phyloP scores from a whole-genome alignment of 1,284 basidiomycete genomes.

The Ceratobasidium papillatum region DNA sequence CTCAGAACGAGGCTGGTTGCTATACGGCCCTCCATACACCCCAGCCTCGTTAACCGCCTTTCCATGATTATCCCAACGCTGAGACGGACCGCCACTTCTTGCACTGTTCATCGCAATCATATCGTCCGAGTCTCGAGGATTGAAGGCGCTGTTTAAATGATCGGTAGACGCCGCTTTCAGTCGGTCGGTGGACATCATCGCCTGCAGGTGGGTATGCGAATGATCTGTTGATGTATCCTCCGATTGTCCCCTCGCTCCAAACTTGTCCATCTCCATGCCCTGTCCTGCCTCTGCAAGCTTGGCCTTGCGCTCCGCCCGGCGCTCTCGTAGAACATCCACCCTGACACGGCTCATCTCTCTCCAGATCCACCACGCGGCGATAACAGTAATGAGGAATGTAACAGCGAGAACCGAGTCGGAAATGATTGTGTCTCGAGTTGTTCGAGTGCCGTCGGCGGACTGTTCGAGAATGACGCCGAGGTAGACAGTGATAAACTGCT shows the following conservation, averaged over 20 bases:
- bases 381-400: constrained; percentile 75
- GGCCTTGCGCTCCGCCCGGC: constrained; percentile 62
- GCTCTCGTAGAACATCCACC: constrained; percentile 73
- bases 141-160: constrained; percentile 51
- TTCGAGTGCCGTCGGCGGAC: constrained; percentile 45
- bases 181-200: constrained; percentile 56
- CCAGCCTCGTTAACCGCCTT: constrained; percentile 51
- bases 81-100: constrained; percentile 47
- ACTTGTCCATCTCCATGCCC: background rate
- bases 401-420: constrained; percentile 68
- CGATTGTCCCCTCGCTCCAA: background rate
- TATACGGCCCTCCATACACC: background rate
- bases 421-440: constrained; percentile 64
- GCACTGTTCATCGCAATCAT: constrained; percentile 52
- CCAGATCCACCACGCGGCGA: constrained; percentile 86
- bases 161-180: constrained; percentile 55
- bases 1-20: background rate
- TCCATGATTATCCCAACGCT: constrained; percentile 55
- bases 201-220: constrained; percentile 36
- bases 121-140: constrained; percentile 54
- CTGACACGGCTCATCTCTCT: constrained; percentile 78
- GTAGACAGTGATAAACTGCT: constrained; percentile 78
- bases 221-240: constrained; percentile 20
- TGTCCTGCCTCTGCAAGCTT: constrained; percentile 27
- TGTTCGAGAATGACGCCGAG: constrained; percentile 62